Evolutionary conservation across 2,329 filamentous ascomycete species (phyloP), one percentile per base, ranked within the genome.

Genomic region (Pseudonectria foliicola): DNA sequence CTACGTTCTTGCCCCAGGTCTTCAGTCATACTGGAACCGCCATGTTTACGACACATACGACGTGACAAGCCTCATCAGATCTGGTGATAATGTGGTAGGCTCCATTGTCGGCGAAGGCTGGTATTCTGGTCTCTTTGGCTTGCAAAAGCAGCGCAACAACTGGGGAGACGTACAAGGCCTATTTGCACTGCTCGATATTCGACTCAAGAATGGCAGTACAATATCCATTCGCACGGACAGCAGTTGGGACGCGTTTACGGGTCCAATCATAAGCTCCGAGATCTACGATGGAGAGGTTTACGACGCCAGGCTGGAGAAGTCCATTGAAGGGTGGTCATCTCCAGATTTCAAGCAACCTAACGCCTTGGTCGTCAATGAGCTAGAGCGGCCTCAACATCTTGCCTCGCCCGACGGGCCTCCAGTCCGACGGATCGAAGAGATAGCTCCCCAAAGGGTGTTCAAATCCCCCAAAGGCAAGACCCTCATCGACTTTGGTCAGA

Each of bases 401-500:
- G 11, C 6, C 6, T 29, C 27, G 6, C 27, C 27, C n/a, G 27
- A 29, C 6, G 27, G n/a, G 4, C n/a, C 27, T 5, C 27, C 27
- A 16, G 46, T 40, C 2, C 42, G 40, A 10, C 36, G 37, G 1
- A 25, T 39, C 6, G 39, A 44, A 10, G 13, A 11, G 3, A 16
- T 46, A 10, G 25, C 33, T 4, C 42, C 46, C 4, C 11, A 40
- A 4, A 32, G 46, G 11, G 23, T 61, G 24, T 48, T 61, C 13
- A 54, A 33, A 0, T 59, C 52, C 12, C 54, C 54, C 2, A 52
- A 50, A 4, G 68, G 69, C 4, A 71, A 71, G 44, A 66, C 56
- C 0, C 54, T 76, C 2, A 39, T 77, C 5, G 72, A 78, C 42
- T 77, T 77, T 48, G 73, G 73, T 2, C 73, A 78, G 45, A 77